These are phyloP conservation scores for Candida easanensis DNA, from an alignment of 805 yeast species.

Conservation along the genomic window DNA sequence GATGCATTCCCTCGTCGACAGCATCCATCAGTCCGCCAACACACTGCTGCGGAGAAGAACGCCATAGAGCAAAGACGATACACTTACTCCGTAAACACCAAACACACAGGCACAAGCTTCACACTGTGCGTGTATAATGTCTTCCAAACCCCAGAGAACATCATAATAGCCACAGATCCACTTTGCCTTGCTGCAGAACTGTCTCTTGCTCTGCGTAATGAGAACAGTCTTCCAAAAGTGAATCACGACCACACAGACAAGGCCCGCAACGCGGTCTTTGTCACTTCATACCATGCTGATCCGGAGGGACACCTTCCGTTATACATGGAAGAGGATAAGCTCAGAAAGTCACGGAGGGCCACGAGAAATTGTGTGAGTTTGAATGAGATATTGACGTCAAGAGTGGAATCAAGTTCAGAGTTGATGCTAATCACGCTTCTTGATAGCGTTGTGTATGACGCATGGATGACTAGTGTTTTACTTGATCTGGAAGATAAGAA, in stretches of 20 bases:
- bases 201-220: slow-evolving; percentile 43
- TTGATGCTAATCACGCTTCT: slow-evolving; percentile 37
- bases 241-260: slow-evolving; percentile 14
- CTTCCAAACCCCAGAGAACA: slow-evolving; percentile 28
- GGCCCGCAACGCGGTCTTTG: slow-evolving; percentile 35
- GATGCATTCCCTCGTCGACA: slow-evolving; percentile 49
- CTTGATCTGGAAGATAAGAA: slow-evolving; percentile 20
- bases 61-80: slow-evolving; percentile 26
- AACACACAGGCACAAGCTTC: slow-evolving; percentile 31
- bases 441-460: slow-evolving; percentile 48
- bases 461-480: slow-evolving; percentile 40
- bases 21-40: slow-evolving; percentile 36
- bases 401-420: slow-evolving; percentile 31
- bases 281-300: slow-evolving; percentile 48
- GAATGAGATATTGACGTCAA: slow-evolving; percentile 34
- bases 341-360: slow-evolving; percentile 28
- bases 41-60: slow-evolving; percentile 27
- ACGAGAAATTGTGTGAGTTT: slow-evolving; percentile 37
- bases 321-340: slow-evolving; percentile 44
- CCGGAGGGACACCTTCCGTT: slow-evolving; percentile 52
- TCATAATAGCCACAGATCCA: slow-evolving; percentile 55
- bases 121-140: slow-evolving; percentile 54
- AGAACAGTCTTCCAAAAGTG: slow-evolving; percentile 39
- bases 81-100: slow-evolving; percentile 12
- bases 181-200: slow-evolving; percentile 47